phyloP scores from a whole-genome alignment of 108 stramenopile genomes.

The Cyclostephanos invisitatus region DNA sequence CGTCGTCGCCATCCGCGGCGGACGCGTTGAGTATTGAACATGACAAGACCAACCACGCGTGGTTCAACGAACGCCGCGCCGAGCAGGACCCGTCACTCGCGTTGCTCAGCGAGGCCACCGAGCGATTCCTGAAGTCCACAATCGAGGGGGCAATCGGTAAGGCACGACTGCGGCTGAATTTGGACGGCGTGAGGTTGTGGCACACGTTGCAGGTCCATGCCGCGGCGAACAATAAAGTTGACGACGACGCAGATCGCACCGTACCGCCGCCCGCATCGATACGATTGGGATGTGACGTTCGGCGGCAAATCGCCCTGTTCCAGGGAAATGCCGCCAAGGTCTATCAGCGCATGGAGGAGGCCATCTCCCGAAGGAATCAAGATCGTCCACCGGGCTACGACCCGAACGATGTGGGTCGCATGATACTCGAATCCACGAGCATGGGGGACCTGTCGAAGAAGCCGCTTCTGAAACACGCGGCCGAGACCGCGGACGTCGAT shows the following conservation, averaged over 20 bases:
- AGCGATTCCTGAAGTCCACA: slow-evolving; percentile 65
- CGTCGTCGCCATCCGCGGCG: slow-evolving; percentile 2
- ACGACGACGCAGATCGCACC: slow-evolving; percentile 9
- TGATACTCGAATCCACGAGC: slow-evolving; percentile 48
- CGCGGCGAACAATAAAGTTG: slow-evolving; percentile 17
- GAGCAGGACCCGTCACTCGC: slow-evolving; percentile 72
- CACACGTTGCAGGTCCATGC: slow-evolving; percentile 58
- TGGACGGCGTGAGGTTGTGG: slow-evolving; percentile 84
- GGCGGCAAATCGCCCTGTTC: slow-evolving; percentile 70
- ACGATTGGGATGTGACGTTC: slow-evolving; percentile 79
- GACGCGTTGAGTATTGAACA: slow-evolving; percentile 18
- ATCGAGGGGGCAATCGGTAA: slow-evolving; percentile 69
- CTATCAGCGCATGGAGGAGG: slow-evolving; percentile 83
- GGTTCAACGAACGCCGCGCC: slow-evolving; percentile 77
- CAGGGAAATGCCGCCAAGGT: slow-evolving; percentile 83
- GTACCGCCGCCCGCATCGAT: slow-evolving; percentile 64
- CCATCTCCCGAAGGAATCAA: slow-evolving; percentile 61
- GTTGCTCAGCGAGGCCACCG: slow-evolving; percentile 68
- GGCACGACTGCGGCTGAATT: slow-evolving; percentile 77
- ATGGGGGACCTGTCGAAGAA: slow-evolving; percentile 68
- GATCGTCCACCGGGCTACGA: slow-evolving; percentile 25
- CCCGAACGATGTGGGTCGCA: slow-evolving; percentile 44
- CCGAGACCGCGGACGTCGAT: slow-evolving; percentile 56
- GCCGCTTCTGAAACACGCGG: slow-evolving; percentile 61
- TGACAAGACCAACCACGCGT: slow-evolving; percentile 37